Evolutionary conservation across 1,139 yeast genomes (phyloP).

Genomic region (Cylindricascospora bacillispora): DNA sequence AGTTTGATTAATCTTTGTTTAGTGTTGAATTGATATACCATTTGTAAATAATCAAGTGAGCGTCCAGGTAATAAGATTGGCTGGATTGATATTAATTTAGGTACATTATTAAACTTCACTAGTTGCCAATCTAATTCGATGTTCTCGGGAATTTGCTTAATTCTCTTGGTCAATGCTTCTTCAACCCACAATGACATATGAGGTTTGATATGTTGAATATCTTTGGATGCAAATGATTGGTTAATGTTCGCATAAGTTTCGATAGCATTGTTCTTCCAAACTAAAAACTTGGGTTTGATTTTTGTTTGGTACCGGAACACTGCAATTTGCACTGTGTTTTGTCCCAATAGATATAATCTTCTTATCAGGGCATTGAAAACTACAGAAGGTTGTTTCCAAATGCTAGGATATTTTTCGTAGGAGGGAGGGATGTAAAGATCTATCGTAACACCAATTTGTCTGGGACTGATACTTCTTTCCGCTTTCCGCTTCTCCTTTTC

Average conservation of each 20-base stretch:
- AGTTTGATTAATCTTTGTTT: conserved; percentile 51
- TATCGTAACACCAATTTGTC: conserved; percentile 35
- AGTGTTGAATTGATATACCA: conserved; percentile 65
- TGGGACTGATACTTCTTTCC: conserved; percentile 25
- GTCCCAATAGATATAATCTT: conserved; percentile 41
- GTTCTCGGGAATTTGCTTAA: conserved; percentile 43
- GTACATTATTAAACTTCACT: conserved; percentile 52
- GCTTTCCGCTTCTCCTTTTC: conserved; percentile 3
- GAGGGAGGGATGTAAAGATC: conserved; percentile 40
- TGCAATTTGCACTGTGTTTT: conserved; percentile 53
- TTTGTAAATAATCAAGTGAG: conserved; percentile 55
- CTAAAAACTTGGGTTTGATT: conserved; percentile 48
- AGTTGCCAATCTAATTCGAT: conserved; percentile 66
- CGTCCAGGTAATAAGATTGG: conserved; percentile 49
- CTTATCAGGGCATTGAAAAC: conserved; percentile 33
- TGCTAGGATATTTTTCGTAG: conserved; percentile 32
- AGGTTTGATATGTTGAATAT: conserved; percentile 32
- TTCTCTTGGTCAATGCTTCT: conserved; percentile 41
- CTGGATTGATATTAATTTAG: conserved; percentile 61
- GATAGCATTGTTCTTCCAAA: conserved; percentile 65
- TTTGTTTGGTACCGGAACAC: conserved; percentile 52
- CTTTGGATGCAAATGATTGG: conserved; percentile 49
- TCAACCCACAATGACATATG: conserved; percentile 49
- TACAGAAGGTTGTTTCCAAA: conserved; percentile 30
- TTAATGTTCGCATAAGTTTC: conserved; percentile 54